Percentiles rank a stretch among this genome's conserved stretches.
These are phyloP conservation scores for Torrubiellomyces zombiae DNA, from an alignment of 2,329 filamentous ascomycete genomes.

Conservation along the genomic window DNA sequence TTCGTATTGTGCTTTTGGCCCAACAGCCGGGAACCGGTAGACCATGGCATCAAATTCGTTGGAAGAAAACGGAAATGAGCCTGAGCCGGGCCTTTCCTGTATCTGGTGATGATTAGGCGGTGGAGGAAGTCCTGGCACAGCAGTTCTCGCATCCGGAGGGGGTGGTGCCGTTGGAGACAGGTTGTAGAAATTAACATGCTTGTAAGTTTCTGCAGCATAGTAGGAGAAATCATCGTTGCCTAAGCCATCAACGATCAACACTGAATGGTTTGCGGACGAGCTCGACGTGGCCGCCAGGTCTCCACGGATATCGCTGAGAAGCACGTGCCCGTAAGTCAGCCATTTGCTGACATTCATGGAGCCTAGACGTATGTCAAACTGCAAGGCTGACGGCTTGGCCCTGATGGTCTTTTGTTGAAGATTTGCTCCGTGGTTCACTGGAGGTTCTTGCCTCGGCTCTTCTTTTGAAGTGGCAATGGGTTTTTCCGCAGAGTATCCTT, in stretches of 20 bases:
- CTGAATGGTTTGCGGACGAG: constrained; percentile 33
- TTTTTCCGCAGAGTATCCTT: constrained; percentile 34
- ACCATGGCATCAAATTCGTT: constrained; percentile 64
- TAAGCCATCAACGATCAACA: constrained; percentile 67
- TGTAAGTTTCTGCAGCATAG: constrained; percentile 68
- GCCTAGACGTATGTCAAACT: constrained; percentile 62
- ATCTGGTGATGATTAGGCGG: constrained; percentile 63
- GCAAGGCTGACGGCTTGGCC: constrained; percentile 23
- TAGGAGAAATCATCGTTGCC: constrained; percentile 85
- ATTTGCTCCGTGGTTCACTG: constrained; percentile 39
- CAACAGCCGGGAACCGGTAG: constrained; percentile 58
- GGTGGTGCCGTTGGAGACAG: constrained; percentile 42
- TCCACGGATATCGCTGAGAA: constrained; percentile 66
- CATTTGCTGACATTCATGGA: constrained; percentile 79
- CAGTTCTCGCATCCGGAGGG: constrained; percentile 24
- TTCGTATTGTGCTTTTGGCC: constrained; percentile 50
- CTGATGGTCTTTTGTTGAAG: constrained; percentile 22
- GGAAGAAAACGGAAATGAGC: constrained; percentile 58
- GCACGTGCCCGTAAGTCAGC: constrained; percentile 68
- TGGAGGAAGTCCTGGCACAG: constrained; percentile 32
- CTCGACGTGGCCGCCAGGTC: constrained; percentile 35
- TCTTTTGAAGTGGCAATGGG: constrained; percentile 39
- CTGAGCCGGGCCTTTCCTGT: constrained; percentile 42
- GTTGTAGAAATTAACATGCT: constrained; percentile 59
- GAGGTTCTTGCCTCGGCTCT: too few species aligned